Percentiles rank a stretch among this genome's conserved stretches.
These are phyloP conservation scores for Hypomontagnella submonticulosa DNA, from an alignment of 495 filamentous ascomycete species.

Conservation along the genomic window DNA sequence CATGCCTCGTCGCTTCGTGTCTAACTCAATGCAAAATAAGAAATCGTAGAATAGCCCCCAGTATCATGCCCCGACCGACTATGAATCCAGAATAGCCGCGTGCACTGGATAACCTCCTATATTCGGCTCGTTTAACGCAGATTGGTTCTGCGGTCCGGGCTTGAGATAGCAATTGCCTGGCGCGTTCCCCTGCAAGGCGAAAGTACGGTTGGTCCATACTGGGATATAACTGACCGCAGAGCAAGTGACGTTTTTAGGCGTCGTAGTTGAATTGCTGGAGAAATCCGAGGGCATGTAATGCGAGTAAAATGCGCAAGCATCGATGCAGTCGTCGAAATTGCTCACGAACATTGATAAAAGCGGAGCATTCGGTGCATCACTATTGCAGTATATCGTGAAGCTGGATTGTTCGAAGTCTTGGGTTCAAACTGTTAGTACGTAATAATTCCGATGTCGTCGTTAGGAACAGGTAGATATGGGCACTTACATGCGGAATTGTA, in stretches of 20 bases:
- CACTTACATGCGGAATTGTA: conserved; percentile 46
- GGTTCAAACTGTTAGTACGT: conserved; percentile 10
- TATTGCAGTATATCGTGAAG: conserved; percentile 56
- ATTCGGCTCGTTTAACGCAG: conserved; percentile 45
- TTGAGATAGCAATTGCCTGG: conserved; percentile 62
- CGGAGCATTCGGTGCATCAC: conserved; percentile 47
- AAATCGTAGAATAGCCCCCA: conserved; percentile 15
- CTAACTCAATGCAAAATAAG: conserved; percentile 19
- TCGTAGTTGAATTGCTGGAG: conserved; percentile 28
- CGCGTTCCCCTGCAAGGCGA: conserved; percentile 43
- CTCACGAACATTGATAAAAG: conserved; percentile 53
- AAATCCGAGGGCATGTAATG: conserved; percentile 48
- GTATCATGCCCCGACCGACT: background rate
- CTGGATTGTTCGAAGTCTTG: conserved; percentile 48
- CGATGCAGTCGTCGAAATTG: conserved; percentile 58
- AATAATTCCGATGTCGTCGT: background rate
- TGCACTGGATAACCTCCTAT: conserved; percentile 39
- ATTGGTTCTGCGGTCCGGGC: conserved; percentile 50
- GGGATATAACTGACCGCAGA: conserved; percentile 57
- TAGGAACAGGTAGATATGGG: background rate
- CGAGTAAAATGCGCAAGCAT: conserved; percentile 58
- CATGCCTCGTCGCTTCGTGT: conserved; percentile 7
- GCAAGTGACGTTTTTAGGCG: conserved; percentile 50
- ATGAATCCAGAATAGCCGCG: conserved; percentile 38
- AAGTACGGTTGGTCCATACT: conserved; percentile 52